Conservation (phyloP, 2,329 filamentous ascomycete genomes). For the Diaporthe caulivora region DNA sequence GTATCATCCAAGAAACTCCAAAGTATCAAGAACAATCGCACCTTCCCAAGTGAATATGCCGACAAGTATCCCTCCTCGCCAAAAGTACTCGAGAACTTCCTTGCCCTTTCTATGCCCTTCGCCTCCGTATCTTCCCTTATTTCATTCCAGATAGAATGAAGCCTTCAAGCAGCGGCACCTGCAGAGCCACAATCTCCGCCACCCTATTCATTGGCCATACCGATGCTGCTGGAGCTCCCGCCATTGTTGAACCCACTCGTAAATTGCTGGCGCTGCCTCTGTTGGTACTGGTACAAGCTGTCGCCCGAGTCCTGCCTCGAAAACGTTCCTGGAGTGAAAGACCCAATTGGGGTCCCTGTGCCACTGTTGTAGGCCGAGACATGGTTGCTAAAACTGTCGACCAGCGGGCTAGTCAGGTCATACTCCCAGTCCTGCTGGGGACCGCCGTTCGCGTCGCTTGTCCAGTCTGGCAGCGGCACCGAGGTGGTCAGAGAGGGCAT, state of each 20-base stretch:
- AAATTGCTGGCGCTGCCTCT: conserved; percentile 31
- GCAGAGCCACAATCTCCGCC: neutral
- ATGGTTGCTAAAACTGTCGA: conserved; percentile 36
- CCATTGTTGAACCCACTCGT: conserved; percentile 11
- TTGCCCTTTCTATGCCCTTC: conserved; percentile 18
- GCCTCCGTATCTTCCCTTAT: neutral
- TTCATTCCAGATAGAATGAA: conserved; percentile 4
- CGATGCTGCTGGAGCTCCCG: conserved; percentile 32
- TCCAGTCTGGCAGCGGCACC: conserved; percentile 27
- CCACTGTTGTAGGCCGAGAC: conserved; percentile 36
- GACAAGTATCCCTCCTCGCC: neutral
- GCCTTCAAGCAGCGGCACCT: neutral
- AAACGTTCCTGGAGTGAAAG: conserved; percentile 29
- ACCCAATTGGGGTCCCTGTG: conserved; percentile 33
- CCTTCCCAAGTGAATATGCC: conserved; percentile 11
- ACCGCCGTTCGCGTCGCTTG: conserved; percentile 21
- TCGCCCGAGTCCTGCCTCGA: conserved; percentile 35
- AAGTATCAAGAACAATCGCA: conserved; percentile 8
- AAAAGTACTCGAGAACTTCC: neutral
- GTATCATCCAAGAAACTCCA: conserved; percentile 26
- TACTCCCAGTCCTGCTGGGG: conserved; percentile 38
- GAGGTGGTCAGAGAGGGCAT: conserved; percentile 33
- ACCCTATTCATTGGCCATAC: conserved; percentile 33
- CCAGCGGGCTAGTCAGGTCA: conserved; percentile 35
- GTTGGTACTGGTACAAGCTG: conserved; percentile 35